Evolutionary conservation across 2,329 filamentous ascomycete genomes (phyloP).

Genomic region (Cytospora piceicola): DNA sequence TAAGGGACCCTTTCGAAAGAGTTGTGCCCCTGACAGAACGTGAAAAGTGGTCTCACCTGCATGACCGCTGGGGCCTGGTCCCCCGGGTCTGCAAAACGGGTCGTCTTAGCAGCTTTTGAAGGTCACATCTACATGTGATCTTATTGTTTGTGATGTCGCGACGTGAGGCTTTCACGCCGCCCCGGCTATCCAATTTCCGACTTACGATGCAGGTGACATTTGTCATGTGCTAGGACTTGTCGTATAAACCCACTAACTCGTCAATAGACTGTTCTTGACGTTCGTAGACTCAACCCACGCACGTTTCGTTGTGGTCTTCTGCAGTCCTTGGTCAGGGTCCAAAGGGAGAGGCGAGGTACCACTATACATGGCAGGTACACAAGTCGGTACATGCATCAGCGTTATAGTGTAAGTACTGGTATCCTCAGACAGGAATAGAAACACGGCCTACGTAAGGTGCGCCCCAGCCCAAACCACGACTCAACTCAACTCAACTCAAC

Average conservation of each 20-base stretch:
- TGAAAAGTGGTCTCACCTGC: constrained; percentile 9
- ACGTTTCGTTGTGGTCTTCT: not conserved
- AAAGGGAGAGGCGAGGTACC: not conserved
- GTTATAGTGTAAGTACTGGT: too few relatives aligned
- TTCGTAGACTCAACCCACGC: not conserved
- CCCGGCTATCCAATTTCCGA: not conserved
- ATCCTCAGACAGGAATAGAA: constrained; percentile 14
- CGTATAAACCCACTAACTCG: not conserved
- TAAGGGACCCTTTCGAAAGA: constrained; percentile 8
- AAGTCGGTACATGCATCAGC: not conserved
- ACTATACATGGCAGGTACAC: not conserved
- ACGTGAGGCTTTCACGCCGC: not conserved
- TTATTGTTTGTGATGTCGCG: not conserved
- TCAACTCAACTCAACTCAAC: not conserved
- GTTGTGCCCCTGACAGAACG: not conserved
- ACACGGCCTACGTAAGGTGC: not conserved
- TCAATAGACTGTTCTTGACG: not conserved
- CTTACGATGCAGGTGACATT: not conserved
- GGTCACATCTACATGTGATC: not conserved
- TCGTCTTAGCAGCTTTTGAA: not conserved
- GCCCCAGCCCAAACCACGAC: not conserved
- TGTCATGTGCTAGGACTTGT: not conserved
- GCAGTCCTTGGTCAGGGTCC: not conserved
- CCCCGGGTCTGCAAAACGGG: not conserved
- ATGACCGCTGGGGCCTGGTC: constrained; percentile 5